A percentile compares a stretch with the other conserved stretches of the same genome.
Conservation (phyloP, 2,329 filamentous ascomycete species). For the Claviceps quebecensis region DNA sequence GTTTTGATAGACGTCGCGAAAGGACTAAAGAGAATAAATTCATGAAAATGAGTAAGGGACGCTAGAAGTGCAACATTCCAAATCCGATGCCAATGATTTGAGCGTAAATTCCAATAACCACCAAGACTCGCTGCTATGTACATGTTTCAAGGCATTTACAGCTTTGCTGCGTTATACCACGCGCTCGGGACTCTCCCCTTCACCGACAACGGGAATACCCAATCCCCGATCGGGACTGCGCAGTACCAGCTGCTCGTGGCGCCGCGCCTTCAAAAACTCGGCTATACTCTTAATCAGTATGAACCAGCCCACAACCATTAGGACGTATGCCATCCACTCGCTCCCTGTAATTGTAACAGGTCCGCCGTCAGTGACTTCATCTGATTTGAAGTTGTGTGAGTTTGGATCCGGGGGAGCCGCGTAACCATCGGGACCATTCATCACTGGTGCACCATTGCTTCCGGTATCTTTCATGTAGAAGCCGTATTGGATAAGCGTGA, state of each 20-base stretch:
- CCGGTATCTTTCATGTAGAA: slow-evolving; percentile 75
- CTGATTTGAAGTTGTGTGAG: slow-evolving; percentile 73
- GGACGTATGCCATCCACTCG: slow-evolving; percentile 80
- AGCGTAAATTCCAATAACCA: not conserved
- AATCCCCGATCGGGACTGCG: slow-evolving; percentile 86
- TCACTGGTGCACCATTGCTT: slow-evolving; percentile 27
- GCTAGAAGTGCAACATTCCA: not conserved
- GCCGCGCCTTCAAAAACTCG: slow-evolving; percentile 74
- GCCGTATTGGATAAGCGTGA: slow-evolving; percentile 91
- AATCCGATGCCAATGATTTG: not conserved
- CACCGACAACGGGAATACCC: slow-evolving; percentile 71
- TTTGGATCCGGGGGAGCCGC: slow-evolving; percentile 75
- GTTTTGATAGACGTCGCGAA: not conserved
- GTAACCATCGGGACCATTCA: slow-evolving; percentile 42
- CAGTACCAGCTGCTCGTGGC: slow-evolving; percentile 84
- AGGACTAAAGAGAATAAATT: not conserved
- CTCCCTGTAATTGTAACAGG: slow-evolving; percentile 51
- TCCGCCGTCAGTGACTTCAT: slow-evolving; percentile 39
- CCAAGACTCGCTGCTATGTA: not conserved
- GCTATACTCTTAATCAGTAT: slow-evolving; percentile 87
- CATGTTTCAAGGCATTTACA: not conserved
- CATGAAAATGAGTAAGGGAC: too few species aligned
- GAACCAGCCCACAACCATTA: slow-evolving; percentile 99
- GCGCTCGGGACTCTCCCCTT: slow-evolving; percentile 66
- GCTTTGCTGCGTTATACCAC: slow-evolving; percentile 41